Conservation (phyloP, 2,329 filamentous ascomycete species). For the Diaporthe velutina region DNA sequence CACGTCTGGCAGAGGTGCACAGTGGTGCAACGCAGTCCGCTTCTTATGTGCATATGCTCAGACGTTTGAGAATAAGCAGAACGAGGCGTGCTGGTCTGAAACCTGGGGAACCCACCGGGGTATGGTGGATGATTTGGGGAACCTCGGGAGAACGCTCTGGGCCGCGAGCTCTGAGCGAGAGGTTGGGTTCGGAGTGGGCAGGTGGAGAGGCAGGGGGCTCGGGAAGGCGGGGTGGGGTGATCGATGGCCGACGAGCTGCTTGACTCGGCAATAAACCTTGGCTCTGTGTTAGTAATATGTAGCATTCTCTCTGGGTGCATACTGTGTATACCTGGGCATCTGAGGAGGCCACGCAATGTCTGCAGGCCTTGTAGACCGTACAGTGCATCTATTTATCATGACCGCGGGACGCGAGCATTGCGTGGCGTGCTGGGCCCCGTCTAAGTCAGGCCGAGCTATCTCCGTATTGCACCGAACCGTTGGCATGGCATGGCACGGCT, state of each 20-base stretch:
- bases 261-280: conserved; percentile 14
- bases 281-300: neutral
- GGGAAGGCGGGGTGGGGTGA: neutral
- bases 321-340: too few relatives aligned
- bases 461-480: conserved; percentile 14
- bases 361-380: too few relatives aligned
- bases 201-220: neutral
- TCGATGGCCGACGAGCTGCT: neutral
- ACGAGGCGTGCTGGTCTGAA: neutral
- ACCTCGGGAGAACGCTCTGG: neutral
- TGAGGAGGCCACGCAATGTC: too few relatives aligned
- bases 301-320: neutral
- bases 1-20: neutral
- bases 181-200: neutral
- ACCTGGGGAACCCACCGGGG: neutral
- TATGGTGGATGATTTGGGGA: neutral
- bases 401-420: neutral
- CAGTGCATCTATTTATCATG: neutral
- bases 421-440: neutral
- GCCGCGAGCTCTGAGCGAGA: neutral
- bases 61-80: neutral
- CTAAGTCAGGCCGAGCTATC: conserved; percentile 31
- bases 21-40: neutral
- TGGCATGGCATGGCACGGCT: neutral
- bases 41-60: neutral